Evolutionary conservation across 345 rosid genomes (phyloP).

Genomic region (Triadica sebifera): DNA sequence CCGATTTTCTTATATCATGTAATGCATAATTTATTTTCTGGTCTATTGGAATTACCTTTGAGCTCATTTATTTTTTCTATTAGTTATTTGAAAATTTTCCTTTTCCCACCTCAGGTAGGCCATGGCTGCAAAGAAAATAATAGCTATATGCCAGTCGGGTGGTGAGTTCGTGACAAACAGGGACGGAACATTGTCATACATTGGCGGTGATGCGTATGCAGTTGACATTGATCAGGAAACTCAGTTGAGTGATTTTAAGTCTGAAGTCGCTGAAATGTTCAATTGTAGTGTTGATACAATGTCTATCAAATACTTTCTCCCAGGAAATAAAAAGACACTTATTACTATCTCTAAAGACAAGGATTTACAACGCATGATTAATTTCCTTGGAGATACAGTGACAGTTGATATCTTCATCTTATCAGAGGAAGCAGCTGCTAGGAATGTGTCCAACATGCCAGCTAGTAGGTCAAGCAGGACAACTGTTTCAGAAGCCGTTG

Average conservation of each 20-base stretch:
- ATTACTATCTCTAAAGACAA: conserved; percentile 87
- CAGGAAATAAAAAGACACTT: conserved; percentile 82
- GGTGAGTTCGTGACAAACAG: conserved; percentile 66
- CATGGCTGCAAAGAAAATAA: conserved; percentile 76
- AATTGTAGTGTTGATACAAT: conserved; percentile 49
- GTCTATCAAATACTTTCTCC: conserved; percentile 80
- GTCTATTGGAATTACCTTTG: too few relatives aligned
- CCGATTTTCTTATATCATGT: neutral
- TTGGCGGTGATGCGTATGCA: conserved; percentile 86
- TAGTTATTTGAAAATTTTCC: neutral
- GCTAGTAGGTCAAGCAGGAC: conserved; percentile 83
- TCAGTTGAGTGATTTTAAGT: conserved; percentile 57
- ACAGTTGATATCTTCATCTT: conserved; percentile 64
- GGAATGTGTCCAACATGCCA: conserved; percentile 54
- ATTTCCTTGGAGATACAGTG: conserved; percentile 60
- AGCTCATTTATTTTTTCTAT: too few relatives aligned
- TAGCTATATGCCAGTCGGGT: conserved; percentile 93
- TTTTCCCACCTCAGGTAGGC: conserved; percentile 20
- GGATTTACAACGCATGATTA: conserved; percentile 81
- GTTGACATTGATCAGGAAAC: conserved; percentile 66
- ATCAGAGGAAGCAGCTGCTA: conserved; percentile 56
- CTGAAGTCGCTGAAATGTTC: conserved; percentile 80
- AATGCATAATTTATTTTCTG: too few relatives aligned
- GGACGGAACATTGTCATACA: conserved; percentile 67
- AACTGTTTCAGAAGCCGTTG: conserved; percentile 55